These are phyloP conservation scores for Gleditsia sinensis DNA, from an alignment of 306 rosid genomes.

Conservation along the genomic window DNA sequence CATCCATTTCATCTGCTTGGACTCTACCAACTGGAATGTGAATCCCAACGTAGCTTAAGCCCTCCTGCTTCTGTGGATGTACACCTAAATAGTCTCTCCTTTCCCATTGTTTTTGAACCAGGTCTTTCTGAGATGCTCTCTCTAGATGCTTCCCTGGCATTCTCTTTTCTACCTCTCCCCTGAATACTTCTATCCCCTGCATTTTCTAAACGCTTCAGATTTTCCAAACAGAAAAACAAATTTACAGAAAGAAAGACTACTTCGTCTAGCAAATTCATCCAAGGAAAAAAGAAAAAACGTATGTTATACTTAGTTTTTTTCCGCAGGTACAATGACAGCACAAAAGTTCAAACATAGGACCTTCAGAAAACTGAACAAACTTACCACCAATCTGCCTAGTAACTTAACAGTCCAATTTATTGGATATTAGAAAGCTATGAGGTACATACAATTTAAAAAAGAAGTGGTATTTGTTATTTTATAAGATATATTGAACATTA, in stretches of 20 bases:
- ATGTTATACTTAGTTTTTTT: no score
- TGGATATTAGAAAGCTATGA: no score
- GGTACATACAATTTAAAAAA: no score
- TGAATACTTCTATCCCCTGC: conserved; percentile 92
- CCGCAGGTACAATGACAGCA: not conserved
- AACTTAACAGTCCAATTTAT: no score
- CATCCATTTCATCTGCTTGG: conserved; percentile 91
- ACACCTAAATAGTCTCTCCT: conserved; percentile 88
- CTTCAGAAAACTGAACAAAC: no score
- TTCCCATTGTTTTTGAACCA: conserved; percentile 72
- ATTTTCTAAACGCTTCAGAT: conserved; percentile 29
- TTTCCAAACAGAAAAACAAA: no score
- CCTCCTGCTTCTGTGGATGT: conserved; percentile 87
- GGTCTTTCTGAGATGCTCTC: conserved; percentile 74
- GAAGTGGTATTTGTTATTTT: no score
- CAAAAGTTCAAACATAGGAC: no score
- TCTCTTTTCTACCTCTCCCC: conserved; percentile 87
- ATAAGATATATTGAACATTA: no score
- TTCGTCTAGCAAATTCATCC: not conserved
- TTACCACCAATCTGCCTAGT: no score
- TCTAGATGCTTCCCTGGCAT: conserved; percentile 64
- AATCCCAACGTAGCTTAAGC: conserved; percentile 72
- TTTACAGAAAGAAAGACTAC: no score
- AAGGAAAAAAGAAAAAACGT: not conserved
- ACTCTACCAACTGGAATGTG: conserved; percentile 94